These are phyloP conservation scores for Fagopyrum tataricum DNA, from an alignment of 148 eudicot genomes.

Conservation along the genomic window DNA sequence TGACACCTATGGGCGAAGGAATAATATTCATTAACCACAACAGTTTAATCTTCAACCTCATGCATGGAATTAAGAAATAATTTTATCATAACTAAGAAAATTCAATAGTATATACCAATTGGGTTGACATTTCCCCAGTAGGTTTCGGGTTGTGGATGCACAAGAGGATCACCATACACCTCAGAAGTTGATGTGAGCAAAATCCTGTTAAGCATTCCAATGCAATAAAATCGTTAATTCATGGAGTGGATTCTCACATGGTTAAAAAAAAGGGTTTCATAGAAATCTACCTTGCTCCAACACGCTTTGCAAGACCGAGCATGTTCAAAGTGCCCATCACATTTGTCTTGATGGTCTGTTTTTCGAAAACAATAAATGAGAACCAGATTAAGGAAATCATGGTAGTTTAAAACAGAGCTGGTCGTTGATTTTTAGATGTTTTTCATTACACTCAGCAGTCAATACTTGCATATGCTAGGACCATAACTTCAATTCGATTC, in stretches of 20 bases:
- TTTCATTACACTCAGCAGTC: background rate
- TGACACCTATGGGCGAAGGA: slow-evolving; percentile 59
- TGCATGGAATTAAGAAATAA: background rate
- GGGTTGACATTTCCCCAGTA: slow-evolving; percentile 99
- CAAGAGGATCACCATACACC: slow-evolving; percentile 93
- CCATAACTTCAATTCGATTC: background rate
- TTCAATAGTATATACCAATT: slow-evolving; percentile 39
- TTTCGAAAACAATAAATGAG: background rate
- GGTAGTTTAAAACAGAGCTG: background rate
- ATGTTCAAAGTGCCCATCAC: slow-evolving; percentile 93
- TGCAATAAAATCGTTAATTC: background rate
- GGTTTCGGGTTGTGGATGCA: slow-evolving; percentile 77
- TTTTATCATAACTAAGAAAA: background rate
- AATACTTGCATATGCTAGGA: background rate
- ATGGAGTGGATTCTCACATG: background rate
- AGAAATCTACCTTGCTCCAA: slow-evolving; percentile 61
- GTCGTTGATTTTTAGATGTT: background rate
- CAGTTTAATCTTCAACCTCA: slow-evolving; percentile 20
- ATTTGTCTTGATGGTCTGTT: slow-evolving; percentile 57
- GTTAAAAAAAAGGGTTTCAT: background rate
- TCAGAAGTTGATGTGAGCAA: slow-evolving; percentile 85
- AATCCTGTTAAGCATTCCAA: slow-evolving; percentile 37
- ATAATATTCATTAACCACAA: slow-evolving; percentile 84
- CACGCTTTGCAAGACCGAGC: slow-evolving; percentile 87
- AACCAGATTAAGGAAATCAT: background rate